A percentile compares a stretch with the other conserved stretches of the same genome.
These are phyloP conservation scores for Sporodiniella umbellata DNA, from an alignment of 371 early-diverging fungal genomes.

Conservation along the genomic window DNA sequence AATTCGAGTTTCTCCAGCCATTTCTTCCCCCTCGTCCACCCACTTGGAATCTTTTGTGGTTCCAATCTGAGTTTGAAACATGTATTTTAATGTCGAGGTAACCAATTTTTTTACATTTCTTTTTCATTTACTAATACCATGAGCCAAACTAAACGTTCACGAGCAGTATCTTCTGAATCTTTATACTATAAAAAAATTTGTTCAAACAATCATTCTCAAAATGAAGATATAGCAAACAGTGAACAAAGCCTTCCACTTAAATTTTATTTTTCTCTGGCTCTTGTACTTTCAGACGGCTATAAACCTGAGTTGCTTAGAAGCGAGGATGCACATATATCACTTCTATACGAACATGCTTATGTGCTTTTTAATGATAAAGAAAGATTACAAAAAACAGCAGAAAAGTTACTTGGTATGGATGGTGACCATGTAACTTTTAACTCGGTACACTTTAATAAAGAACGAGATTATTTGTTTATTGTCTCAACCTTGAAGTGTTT, in stretches of 20 bases:
- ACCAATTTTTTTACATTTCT: background rate
- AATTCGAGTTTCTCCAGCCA: conserved; percentile 3
- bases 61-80: background rate
- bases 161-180: background rate
- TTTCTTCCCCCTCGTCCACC: background rate
- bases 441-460: background rate
- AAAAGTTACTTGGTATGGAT: background rate
- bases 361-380: background rate
- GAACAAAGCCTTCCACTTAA: background rate
- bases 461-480: background rate
- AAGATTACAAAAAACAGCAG: background rate
- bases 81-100: background rate
- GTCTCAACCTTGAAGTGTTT: background rate
- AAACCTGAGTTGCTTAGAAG: background rate
- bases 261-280: background rate
- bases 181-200: background rate
- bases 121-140: background rate
- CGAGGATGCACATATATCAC: background rate
- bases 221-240: background rate
- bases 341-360: background rate
- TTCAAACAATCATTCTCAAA: background rate
- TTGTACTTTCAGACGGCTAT: background rate
- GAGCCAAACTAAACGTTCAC: background rate
- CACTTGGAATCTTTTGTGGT: background rate
- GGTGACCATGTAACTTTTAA: background rate